phyloP scores from a whole-genome alignment of 148 eudicot genomes.

The Heliamphora exappendiculata region DNA sequence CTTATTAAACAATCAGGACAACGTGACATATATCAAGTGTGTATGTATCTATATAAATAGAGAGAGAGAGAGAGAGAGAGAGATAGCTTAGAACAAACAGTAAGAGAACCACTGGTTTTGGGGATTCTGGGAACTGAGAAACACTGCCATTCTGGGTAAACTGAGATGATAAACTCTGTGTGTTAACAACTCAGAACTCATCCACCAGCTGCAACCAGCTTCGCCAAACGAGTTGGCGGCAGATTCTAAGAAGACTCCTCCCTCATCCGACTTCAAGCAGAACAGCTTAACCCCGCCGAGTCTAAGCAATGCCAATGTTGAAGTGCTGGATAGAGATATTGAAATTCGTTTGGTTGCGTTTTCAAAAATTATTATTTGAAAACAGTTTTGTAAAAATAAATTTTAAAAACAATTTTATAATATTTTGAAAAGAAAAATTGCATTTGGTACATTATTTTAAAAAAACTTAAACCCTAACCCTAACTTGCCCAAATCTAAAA shows the following conservation, averaged over 20 bases:
- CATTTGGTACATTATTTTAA: no score
- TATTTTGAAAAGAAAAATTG: no score
- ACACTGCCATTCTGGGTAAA: not conserved
- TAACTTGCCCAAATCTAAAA: no score
- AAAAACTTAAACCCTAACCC: no score
- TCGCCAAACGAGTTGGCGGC: conserved; percentile 11
- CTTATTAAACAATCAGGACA: conserved; percentile 4
- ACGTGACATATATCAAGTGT: conserved; percentile 18
- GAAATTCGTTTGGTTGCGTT: no score
- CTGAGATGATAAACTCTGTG: conserved; percentile 18
- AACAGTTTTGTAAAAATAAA: no score
- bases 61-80: conserved; percentile 2
- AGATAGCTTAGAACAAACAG: not conserved
- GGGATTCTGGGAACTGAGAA: not conserved
- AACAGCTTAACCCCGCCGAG: conserved; percentile 23
- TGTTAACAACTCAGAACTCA: conserved; percentile 21
- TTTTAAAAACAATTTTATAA: no score
- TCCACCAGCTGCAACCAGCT: conserved; percentile 9
- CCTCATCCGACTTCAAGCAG: conserved; percentile 13
- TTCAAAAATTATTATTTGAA: no score
- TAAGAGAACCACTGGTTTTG: no score
- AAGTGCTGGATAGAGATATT: conserved; percentile 20
- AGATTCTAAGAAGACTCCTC: conserved; percentile 12
- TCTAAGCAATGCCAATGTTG: conserved; percentile 20
- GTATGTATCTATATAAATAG: not conserved